Base-by-base conservation (phyloP, 495 filamentous ascomycete species). In the Tuber microsphaerosporum region DNA sequence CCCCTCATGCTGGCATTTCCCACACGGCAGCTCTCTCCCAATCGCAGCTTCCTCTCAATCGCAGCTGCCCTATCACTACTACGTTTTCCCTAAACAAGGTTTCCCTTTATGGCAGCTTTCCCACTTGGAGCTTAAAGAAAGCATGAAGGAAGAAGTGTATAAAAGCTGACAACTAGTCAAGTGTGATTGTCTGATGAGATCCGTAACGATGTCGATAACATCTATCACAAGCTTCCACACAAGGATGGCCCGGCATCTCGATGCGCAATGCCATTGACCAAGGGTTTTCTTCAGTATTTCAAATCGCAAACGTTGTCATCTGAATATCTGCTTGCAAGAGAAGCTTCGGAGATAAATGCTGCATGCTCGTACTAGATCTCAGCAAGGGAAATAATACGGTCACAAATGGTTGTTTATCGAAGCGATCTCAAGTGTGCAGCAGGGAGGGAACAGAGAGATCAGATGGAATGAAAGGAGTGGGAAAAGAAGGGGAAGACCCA, bases 351-450 rank as follows among this genome's bases (percentile, higher is more conserved):
- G 74, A 97, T 98, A 95, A 99, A 99, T 81, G 93, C 94, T 3
- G 94, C 92, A 0, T 99, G 95, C 81, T 97, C 94, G 1, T 99
- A 99, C 84, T 99, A 96, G 95, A 98, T 98, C 74, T 95, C 92
- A 79, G 93, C 96, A 31, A 87, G 95, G 73, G 93, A 97, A 81
- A 88, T 96, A 70, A 98, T 99, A 76, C 92, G 86, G 87, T 91
- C 91, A 37, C 95, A 99, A 83, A 91, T 97, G 86, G 94, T 97
- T 26, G 91, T 99, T 12, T 97, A 97, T 78, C 86, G 92, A 73
- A 86, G 89, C 69, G 89, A 96, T 71, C 78, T 89, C 17, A 69
- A 76, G 7, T 2, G 5, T 6, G 12, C 2, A n/a, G 56, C 31
- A 65, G 56, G 46, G n/a, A n/a, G n/a, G n/a, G n/a, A n/a, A n/a